Conservation (phyloP, 2,329 filamentous ascomycete genomes). For the Cladobotryum protrusum region DNA sequence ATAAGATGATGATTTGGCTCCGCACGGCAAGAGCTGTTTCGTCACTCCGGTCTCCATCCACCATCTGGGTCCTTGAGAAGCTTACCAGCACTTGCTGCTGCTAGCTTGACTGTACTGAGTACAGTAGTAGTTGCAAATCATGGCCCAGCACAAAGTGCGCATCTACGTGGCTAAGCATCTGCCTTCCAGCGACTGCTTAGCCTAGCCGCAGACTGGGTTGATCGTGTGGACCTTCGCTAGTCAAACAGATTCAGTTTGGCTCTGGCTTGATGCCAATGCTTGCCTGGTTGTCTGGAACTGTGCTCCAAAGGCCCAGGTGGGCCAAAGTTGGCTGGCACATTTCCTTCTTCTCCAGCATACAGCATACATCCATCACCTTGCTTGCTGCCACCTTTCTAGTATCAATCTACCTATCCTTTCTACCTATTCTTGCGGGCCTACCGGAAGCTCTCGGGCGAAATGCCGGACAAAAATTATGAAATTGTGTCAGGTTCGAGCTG, state of each 20-base stretch:
- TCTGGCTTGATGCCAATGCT: conserved; percentile 1
- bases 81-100: not conserved
- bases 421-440: not conserved
- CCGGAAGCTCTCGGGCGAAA: not conserved
- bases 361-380: too few relatives aligned
- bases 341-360: too few relatives aligned
- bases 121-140: not conserved
- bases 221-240: conserved; percentile 6
- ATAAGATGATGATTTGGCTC: conserved; percentile 8
- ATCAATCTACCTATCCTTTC: too few relatives aligned
- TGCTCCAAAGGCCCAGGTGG: too few relatives aligned
- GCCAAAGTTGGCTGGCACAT: too few relatives aligned
- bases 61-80: not conserved
- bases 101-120: not conserved
- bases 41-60: conserved; percentile 6
- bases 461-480: not conserved
- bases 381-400: too few relatives aligned
- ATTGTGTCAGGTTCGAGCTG: not conserved
- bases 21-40: conserved; percentile 4
- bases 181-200: not conserved
- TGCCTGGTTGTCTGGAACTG: too few relatives aligned
- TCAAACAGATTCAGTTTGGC: conserved; percentile 8
- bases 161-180: conserved; percentile 1
- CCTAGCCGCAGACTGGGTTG: conserved; percentile 5
- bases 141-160: not conserved